phyloP scores from a whole-genome alignment of 1,284 basidiomycete species.

The Gomphus bonarii region DNA sequence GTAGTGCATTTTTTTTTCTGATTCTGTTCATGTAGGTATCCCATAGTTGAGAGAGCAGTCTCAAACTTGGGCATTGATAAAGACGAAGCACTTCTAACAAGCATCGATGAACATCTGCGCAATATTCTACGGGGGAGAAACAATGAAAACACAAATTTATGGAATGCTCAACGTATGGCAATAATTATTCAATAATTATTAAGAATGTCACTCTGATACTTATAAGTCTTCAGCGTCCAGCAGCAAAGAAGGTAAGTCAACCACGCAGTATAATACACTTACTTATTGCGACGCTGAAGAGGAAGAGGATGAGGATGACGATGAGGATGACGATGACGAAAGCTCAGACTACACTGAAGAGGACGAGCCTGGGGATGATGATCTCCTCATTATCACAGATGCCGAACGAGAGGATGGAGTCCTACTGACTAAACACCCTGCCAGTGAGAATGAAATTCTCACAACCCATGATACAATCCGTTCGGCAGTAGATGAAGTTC shows the following conservation, averaged over 20 bases:
- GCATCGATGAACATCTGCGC: slow-evolving; percentile 22
- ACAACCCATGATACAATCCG: background rate
- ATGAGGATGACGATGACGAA: background rate
- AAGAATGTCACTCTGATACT: background rate
- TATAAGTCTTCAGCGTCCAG: background rate
- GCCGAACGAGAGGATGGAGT: background rate
- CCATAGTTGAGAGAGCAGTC: slow-evolving; percentile 53
- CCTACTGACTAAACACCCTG: background rate
- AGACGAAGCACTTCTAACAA: slow-evolving; percentile 37
- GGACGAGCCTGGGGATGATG: background rate
- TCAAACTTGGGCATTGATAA: slow-evolving; percentile 41
- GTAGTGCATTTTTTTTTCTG: background rate
- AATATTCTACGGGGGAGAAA: slow-evolving; percentile 4
- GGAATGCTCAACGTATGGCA: slow-evolving; percentile 5
- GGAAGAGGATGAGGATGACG: background rate
- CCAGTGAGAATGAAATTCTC: background rate
- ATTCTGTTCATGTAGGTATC: slow-evolving; percentile 30
- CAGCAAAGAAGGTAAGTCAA: background rate
- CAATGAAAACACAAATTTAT: slow-evolving; percentile 6
- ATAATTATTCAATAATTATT: too few relatives aligned
- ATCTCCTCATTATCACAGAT: background rate
- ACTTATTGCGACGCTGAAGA: background rate
- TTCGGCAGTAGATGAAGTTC: background rate
- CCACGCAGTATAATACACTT: background rate
- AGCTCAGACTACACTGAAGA: slow-evolving; percentile 6